Percentiles rank a stretch among this genome's conserved stretches.
These are phyloP conservation scores for Terana coerulea DNA, from an alignment of 768 basidiomycete species.

Conservation along the genomic window DNA sequence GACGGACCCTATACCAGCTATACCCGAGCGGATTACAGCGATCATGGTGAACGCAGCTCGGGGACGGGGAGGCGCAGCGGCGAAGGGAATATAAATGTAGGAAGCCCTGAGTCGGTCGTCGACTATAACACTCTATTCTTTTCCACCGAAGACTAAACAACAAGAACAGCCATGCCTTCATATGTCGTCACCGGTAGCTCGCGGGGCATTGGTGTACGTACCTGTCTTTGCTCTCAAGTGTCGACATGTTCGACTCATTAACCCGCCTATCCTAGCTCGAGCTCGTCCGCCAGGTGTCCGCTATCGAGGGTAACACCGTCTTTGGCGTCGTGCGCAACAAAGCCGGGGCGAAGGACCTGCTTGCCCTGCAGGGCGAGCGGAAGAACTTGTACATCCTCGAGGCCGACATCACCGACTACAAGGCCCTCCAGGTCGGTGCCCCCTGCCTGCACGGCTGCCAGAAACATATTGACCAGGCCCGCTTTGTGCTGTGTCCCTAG, in stretches of 20 bases:
- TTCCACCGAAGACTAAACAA: no score
- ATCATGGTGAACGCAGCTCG: no score
- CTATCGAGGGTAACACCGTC: conserved; percentile 3
- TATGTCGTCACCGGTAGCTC: background rate
- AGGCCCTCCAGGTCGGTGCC: conserved; percentile 23
- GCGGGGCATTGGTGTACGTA: background rate
- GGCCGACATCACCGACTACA: conserved; percentile 28
- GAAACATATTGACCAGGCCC: background rate
- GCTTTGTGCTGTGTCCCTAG: conserved; percentile 3
- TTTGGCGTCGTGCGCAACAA: conserved; percentile 11
- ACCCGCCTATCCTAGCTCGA: background rate
- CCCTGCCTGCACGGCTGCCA: no score
- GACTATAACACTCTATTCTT: no score
- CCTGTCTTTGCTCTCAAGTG: background rate
- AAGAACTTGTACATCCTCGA: conserved; percentile 27
- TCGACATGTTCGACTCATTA: background rate
- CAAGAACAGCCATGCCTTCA: conserved; percentile 1
- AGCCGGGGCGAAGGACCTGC: background rate
- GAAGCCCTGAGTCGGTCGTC: no score
- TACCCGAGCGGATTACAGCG: no score
- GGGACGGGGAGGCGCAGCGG: no score
- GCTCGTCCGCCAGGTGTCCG: background rate
- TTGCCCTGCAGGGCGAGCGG: background rate
- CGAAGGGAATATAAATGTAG: no score
- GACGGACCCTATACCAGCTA: no score